Conservation (phyloP, 1,284 basidiomycete species). For the Spongiforma sp. region DNA sequence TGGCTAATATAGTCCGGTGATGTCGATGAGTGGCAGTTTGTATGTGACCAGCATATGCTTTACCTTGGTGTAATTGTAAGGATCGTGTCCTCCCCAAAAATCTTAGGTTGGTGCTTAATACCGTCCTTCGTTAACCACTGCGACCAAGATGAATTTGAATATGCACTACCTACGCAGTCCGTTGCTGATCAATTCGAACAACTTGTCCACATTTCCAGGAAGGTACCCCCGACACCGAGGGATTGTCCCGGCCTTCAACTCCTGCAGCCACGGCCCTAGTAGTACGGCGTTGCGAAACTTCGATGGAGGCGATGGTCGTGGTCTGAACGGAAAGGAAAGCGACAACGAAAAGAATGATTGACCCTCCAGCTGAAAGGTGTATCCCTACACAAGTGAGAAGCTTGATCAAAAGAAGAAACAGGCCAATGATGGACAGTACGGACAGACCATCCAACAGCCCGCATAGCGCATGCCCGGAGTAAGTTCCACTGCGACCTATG, state of each 20-base stretch:
- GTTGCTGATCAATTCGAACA: constrained; percentile 20
- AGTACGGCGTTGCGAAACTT: constrained; percentile 20
- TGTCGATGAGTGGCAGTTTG: background rate
- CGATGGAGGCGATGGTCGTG: constrained; percentile 6
- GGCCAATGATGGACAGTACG: constrained; percentile 16
- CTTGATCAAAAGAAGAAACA: constrained; percentile 17
- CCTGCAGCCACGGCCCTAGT: constrained; percentile 25
- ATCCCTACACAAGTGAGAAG: constrained; percentile 12
- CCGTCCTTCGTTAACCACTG: background rate
- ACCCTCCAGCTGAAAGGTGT: constrained; percentile 12
- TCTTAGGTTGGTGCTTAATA: constrained; percentile 20
- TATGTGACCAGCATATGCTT: background rate
- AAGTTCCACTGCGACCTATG: constrained; percentile 17
- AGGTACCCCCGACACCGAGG: constrained; percentile 24
- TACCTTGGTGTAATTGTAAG: constrained; percentile 34
- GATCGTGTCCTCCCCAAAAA: constrained; percentile 40
- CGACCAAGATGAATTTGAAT: background rate
- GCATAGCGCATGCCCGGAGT: constrained; percentile 32
- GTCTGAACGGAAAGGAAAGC: constrained; percentile 6
- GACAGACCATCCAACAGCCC: constrained; percentile 8
- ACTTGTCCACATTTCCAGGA: constrained; percentile 34
- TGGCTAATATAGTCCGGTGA: constrained; percentile 43
- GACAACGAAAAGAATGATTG: constrained; percentile 9
- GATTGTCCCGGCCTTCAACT: constrained; percentile 25
- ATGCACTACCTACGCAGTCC: constrained; percentile 32